Percentiles rank a stretch among this genome's conserved stretches.
Conservation (phyloP, 768 basidiomycete species). For the Fomitopsis serialis region DNA sequence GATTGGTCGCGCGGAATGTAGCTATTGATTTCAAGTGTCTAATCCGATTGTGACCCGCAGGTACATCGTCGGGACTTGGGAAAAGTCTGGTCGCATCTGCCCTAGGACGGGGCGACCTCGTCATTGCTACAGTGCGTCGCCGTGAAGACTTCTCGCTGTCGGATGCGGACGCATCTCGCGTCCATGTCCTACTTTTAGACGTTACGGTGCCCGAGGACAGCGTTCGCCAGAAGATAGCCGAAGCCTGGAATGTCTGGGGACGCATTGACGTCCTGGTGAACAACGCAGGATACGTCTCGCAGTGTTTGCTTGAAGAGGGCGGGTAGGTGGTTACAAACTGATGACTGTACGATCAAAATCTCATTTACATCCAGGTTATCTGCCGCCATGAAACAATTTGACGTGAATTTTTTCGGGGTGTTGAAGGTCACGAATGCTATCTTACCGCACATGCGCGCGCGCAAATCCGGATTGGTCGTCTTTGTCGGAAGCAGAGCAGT, state of each 20-base stretch:
- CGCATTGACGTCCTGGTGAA: conserved; percentile 36
- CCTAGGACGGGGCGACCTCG: conserved; percentile 41
- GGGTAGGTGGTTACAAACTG: conserved; percentile 30
- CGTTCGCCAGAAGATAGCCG: conserved; percentile 26
- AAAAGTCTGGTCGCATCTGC: conserved; percentile 32
- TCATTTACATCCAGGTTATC: neutral
- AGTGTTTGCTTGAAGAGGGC: conserved; percentile 38
- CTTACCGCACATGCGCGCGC: conserved; percentile 30
- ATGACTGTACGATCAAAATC: neutral
- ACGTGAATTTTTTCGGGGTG: conserved; percentile 34
- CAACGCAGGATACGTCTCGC: conserved; percentile 37
- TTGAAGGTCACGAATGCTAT: conserved; percentile 35
- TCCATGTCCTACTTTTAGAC: conserved; percentile 31
- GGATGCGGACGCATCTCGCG: conserved; percentile 11
- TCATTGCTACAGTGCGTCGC: conserved; percentile 39
- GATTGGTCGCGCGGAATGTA: too few species aligned
- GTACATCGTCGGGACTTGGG: conserved; percentile 36
- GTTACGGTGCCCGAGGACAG: conserved; percentile 24
- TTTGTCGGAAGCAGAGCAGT: conserved; percentile 27
- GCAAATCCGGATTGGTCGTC: conserved; percentile 24
- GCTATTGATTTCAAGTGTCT: neutral
- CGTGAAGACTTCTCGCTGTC: conserved; percentile 21
- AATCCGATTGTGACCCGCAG: neutral
- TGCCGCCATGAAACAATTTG: neutral
- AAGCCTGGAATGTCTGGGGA: conserved; percentile 26